A percentile compares a stretch with the other conserved stretches of the same genome.
These are phyloP conservation scores for Physaria fendleri DNA, from an alignment of 345 rosid genomes.

Conservation along the genomic window DNA sequence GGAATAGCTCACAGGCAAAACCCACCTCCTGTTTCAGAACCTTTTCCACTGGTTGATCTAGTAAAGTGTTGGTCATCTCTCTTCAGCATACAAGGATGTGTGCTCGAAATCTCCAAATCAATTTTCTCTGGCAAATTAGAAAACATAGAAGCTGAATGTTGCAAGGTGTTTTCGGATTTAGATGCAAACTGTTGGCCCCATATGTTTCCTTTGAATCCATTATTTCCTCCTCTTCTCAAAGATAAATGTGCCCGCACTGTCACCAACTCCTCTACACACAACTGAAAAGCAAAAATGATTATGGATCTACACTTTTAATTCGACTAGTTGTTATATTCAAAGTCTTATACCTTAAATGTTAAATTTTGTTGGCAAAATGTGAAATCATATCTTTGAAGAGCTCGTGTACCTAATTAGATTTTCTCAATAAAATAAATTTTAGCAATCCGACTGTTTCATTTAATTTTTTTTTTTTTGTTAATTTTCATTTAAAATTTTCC, in stretches of 20 bases:
- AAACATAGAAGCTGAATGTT: neutral
- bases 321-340: neutral
- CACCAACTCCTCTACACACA: neutral
- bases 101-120: constrained; percentile 13
- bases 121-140: constrained; percentile 2
- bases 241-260: neutral
- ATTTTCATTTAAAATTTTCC: too few species aligned
- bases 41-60: neutral
- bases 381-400: neutral
- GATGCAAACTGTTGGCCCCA: too few species aligned
- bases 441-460: too few species aligned
- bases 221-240: too few species aligned
- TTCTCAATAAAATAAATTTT: too few species aligned
- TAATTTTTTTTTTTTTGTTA: too few species aligned
- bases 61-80: constrained; percentile 22
- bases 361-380: neutral
- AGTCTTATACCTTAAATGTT: too few species aligned
- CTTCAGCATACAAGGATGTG: constrained; percentile 11
- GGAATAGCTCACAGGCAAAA: neutral
- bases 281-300: neutral
- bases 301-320: neutral
- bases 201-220: too few species aligned
- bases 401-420: too few species aligned
- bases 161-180: too few species aligned
- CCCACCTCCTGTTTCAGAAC: neutral